Evolutionary conservation across 1,139 yeast species (phyloP), one percentile per base, ranked within the genome.

Genomic region (Citeromyces hawaiiensis): DNA sequence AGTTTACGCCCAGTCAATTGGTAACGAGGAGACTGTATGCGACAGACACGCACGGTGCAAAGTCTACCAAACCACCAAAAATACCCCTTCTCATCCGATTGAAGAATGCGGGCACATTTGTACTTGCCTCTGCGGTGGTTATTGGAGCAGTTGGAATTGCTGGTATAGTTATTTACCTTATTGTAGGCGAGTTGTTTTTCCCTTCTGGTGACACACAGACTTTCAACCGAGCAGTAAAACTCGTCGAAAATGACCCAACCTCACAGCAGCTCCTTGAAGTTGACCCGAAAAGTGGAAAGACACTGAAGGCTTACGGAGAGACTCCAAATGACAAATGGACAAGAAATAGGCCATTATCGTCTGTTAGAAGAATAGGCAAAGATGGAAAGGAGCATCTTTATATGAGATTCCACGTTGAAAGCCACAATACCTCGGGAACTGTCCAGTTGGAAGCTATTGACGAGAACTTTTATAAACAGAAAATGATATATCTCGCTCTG

Each of bases 191-290:
- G 54, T 61, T 87, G 35, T 74, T 86, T 47, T 70, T 88, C 42
- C 96, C 96, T 7, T 79, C 94, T 0, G 94, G 95, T 19, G 96
- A 87, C 54, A 88, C 94, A 1, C 81, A 81, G 47, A 76, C 94
- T 2, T 87, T 87, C 64, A 87, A 87, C 60, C 73, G 85, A 50
- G 94, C 94, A 2, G 87, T 87, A 27, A 71, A 75, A 31, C 61
- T 83, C 50, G 72, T 86, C 30, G 88, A 87, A 54, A 65, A 76
- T 44, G 83, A 81, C 54, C 70, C 69, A 38, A 61, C 58, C 30
- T 81, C 83, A 6, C 79, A 78, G 48, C 60, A 65, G 46, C 55
- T 76, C 30, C 63, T 88, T 39, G 60, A 52, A 13, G 49, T 55
- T 36, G 40, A 49, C 14, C 39, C 43, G 11, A 55, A 59, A 9